Conservation (phyloP, 768 basidiomycete species). For the Gyrodon lividus region DNA sequence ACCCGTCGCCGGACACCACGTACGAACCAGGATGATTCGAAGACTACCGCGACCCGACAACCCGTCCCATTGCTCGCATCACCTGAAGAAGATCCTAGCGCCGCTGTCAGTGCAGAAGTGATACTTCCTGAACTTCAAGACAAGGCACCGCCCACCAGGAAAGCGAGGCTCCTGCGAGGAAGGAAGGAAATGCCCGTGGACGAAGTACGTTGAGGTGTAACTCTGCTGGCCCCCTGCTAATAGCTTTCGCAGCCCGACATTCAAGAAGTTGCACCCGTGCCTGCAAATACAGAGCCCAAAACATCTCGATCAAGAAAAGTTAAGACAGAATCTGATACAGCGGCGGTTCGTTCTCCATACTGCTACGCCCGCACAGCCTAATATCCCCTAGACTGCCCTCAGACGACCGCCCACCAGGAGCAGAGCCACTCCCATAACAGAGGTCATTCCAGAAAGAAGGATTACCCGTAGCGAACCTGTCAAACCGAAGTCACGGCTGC, state of each 20-base stretch:
- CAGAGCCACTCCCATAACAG: neutral
- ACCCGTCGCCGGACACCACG: conserved; percentile 16
- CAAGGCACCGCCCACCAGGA: conserved; percentile 23
- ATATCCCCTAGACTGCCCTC: neutral
- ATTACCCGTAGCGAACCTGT: neutral
- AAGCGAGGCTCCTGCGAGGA: conserved; percentile 5
- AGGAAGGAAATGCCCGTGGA: conserved; percentile 2
- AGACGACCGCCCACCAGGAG: neutral
- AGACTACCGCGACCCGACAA: neutral
- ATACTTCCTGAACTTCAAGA: conserved; percentile 16
- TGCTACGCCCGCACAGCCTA: neutral
- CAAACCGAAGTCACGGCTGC: neutral
- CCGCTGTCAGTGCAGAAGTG: neutral
- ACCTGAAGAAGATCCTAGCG: neutral
- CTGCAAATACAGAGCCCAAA: neutral
- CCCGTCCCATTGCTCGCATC: neutral
- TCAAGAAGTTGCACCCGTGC: neutral
- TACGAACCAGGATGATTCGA: neutral
- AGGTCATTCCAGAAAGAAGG: neutral
- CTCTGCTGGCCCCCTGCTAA: neutral
- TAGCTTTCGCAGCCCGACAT: neutral
- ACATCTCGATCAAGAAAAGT: conserved; percentile 1
- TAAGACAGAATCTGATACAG: neutral
- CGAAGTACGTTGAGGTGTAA: neutral
- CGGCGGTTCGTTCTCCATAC: neutral